Percentiles rank a stretch among this genome's conserved stretches.
Evolutionary conservation across 2,329 filamentous ascomycete genomes (phyloP).

Genomic region (Zymoseptoria ardabiliae): DNA sequence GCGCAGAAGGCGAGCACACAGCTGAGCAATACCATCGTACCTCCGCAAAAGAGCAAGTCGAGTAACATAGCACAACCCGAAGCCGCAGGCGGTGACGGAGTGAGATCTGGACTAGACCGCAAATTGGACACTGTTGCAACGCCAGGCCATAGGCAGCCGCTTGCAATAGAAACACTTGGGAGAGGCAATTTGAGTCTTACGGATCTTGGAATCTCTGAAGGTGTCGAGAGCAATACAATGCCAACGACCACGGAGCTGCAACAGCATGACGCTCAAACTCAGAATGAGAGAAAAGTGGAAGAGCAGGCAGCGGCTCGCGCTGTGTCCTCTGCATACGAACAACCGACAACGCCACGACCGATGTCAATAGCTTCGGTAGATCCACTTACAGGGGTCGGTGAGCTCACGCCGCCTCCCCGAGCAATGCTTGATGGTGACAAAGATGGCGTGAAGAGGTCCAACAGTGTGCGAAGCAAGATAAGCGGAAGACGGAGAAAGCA

Average conservation of each 20-base stretch:
- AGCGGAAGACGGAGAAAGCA: slow-evolving; percentile 54
- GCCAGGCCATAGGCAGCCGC: slow-evolving; percentile 53
- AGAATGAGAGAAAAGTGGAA: slow-evolving; percentile 50
- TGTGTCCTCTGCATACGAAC: slow-evolving; percentile 54
- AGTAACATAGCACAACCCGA: slow-evolving; percentile 16
- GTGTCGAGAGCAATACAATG: slow-evolving; percentile 37
- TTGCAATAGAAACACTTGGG: slow-evolving; percentile 81
- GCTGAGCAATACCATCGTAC: slow-evolving; percentile 61
- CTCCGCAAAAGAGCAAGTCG: slow-evolving; percentile 43
- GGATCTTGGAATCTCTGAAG: slow-evolving; percentile 70
- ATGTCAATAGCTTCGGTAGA: slow-evolving; percentile 35
- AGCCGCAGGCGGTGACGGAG: slow-evolving; percentile 33
- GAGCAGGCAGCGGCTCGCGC: slow-evolving; percentile 53
- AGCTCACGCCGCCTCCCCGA: slow-evolving; percentile 56
- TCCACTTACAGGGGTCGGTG: slow-evolving; percentile 38
- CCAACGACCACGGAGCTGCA: slow-evolving; percentile 51
- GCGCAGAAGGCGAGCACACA: slow-evolving; percentile 84
- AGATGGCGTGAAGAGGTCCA: slow-evolving; percentile 46
- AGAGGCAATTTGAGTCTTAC: slow-evolving; percentile 82
- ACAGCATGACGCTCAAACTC: slow-evolving; percentile 39
- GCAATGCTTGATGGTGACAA: slow-evolving; percentile 55
- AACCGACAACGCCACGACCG: slow-evolving; percentile 31
- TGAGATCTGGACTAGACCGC: slow-evolving; percentile 29
- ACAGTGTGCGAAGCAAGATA: slow-evolving; percentile 48
- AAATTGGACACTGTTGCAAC: slow-evolving; percentile 32